Percentiles rank a stretch among this genome's conserved stretches.
These are phyloP conservation scores for Persicaria tinctoria DNA, from an alignment of 148 eudicot genomes.

Conservation along the genomic window DNA sequence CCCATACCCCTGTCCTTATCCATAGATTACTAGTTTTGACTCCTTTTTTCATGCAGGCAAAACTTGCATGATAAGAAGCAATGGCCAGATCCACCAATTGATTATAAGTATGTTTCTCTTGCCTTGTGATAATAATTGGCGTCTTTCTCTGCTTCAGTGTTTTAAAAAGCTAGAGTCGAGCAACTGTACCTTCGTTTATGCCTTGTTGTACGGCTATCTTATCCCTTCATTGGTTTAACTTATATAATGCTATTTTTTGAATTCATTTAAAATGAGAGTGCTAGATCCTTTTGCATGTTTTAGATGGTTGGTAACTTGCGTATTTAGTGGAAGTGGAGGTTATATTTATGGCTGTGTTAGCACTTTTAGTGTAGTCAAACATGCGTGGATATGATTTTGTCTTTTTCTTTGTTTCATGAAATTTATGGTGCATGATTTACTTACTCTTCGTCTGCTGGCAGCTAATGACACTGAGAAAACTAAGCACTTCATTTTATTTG, in stretches of 20 bases:
- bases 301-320: not conserved
- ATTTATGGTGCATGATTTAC: not conserved
- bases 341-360: not conserved
- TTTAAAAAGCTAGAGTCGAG: too few relatives aligned
- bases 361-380: not conserved
- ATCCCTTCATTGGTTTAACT: not conserved
- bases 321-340: not conserved
- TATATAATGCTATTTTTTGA: not conserved
- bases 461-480: not conserved
- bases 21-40: not conserved
- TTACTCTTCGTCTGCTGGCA: not conserved
- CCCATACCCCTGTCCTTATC: not conserved
- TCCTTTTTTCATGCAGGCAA: slow-evolving; percentile 36
- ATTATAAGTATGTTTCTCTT: slow-evolving; percentile 55
- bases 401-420: not conserved
- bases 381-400: not conserved
- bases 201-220: not conserved
- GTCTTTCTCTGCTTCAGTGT: not conserved
- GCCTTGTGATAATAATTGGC: slow-evolving; percentile 3
- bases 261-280: not conserved
- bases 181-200: not conserved
- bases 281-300: not conserved
- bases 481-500: not conserved
- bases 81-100: slow-evolving; percentile 61
- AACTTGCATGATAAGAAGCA: slow-evolving; percentile 43